Conservation (phyloP, 2,329 filamentous ascomycete species). For the Capronia coronata region DNA sequence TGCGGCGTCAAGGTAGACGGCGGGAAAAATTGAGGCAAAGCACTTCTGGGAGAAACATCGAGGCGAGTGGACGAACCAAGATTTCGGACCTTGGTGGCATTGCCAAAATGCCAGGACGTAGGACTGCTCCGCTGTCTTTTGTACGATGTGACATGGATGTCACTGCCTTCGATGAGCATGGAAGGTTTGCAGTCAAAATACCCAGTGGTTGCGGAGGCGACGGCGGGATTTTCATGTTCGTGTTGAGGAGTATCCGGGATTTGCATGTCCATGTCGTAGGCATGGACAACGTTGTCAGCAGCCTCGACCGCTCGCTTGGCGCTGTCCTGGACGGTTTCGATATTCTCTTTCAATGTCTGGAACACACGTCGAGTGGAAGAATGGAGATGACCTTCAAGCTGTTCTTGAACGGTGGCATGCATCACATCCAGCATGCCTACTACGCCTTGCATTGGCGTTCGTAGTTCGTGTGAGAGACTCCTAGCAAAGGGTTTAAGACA, state of each 20-base stretch:
- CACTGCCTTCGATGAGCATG: constrained; percentile 40
- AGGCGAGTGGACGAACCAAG: constrained; percentile 34
- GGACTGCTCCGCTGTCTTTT: constrained; percentile 42
- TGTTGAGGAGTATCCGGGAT: constrained; percentile 57
- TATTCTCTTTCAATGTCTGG: constrained; percentile 58
- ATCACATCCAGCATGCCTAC: constrained; percentile 72
- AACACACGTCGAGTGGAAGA: constrained; percentile 51
- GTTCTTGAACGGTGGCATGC: constrained; percentile 65
- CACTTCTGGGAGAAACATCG: constrained; percentile 33
- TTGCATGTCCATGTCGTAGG: constrained; percentile 69
- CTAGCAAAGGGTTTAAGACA: constrained; percentile 66
- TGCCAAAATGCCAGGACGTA: constrained; percentile 33
- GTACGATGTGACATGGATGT: constrained; percentile 39
- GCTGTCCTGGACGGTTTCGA: constrained; percentile 67
- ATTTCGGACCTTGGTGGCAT: constrained; percentile 35
- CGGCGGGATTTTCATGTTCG: constrained; percentile 34
- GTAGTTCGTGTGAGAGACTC: constrained; percentile 63
- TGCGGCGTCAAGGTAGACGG: constrained; percentile 18
- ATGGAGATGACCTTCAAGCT: constrained; percentile 50
- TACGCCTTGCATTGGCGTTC: constrained; percentile 69
- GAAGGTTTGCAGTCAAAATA: constrained; percentile 35
- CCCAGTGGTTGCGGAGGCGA: constrained; percentile 26
- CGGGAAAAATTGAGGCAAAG: background rate
- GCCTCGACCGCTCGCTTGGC: constrained; percentile 65
- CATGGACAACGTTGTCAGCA: constrained; percentile 68